Base-by-base conservation (phyloP, 345 rosid genomes). In the Salix brachista region DNA sequence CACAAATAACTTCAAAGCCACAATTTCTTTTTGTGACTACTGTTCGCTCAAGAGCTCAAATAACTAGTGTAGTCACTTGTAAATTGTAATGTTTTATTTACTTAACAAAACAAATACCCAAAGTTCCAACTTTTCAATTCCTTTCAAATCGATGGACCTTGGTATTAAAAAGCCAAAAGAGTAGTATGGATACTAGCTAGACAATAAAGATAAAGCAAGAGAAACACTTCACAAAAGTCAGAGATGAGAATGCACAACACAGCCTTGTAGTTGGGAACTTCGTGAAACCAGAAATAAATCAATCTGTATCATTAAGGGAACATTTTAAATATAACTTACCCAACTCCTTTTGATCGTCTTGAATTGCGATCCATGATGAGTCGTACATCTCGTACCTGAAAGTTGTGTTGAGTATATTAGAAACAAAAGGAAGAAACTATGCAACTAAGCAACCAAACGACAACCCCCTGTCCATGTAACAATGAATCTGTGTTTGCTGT, bases 351-450 rank as follows among this genome's bases (percentile, higher is more conserved):
- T 14, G 99, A 96, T 65, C 97, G 93, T 81, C 99, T 91, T 76
- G 98, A 90, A 87, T 87, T 96, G 61, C 98, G 95, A 83, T 96
- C 99, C 98, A 96, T 91, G 72, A 96, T 96, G 75, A 96, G 91
- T 48, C 99, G 94, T 42, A 93, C 98, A 86, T 96, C 98, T 71
- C 99, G 90, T 50, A 96, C 99, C 99, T 96, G 88, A 50, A 83
- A 87, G 83, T 67, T 61, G 75, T 23, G 72, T 18, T 68, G 69
- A 80, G 46, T 21, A 18, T 69, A 34, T 79, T 75, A 62, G 76
- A 39, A 39, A 25, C 13, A 42, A 67, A 25, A 19, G 23, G 23
- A 25, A n/a, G 14, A 58, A 58, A 23, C 26, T n/a, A 52, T 1
- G 58, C 19, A 52, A 52, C 21, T 18, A 52, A 58, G 16, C 25